These are phyloP conservation scores for Mycena venus DNA, from an alignment of 768 basidiomycete species.

Conservation along the genomic window DNA sequence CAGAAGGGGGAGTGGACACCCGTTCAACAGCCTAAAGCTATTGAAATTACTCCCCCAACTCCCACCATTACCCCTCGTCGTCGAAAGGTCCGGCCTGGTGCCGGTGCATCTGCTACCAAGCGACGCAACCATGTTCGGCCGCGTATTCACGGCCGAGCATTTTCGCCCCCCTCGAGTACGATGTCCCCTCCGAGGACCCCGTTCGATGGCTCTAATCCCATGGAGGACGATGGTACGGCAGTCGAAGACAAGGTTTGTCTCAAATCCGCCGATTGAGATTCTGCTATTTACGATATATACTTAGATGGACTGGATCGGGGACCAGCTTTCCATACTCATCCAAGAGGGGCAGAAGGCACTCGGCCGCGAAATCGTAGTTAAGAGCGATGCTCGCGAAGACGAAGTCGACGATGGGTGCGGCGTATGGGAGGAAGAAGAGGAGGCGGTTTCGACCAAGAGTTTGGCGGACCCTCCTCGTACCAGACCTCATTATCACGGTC, in stretches of 20 bases:
- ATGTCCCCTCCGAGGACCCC: slow-evolving; percentile 56
- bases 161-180: slow-evolving; percentile 44
- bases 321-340: slow-evolving; percentile 76
- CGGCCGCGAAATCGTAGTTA: slow-evolving; percentile 81
- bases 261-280: background rate
- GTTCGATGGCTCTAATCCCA: slow-evolving; percentile 48
- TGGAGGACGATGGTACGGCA: slow-evolving; percentile 47
- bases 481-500: slow-evolving; percentile 35
- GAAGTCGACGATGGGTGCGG: slow-evolving; percentile 83
- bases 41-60: slow-evolving; percentile 49
- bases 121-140: slow-evolving; percentile 45
- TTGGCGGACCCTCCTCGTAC: slow-evolving; percentile 28
- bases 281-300: background rate
- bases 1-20: slow-evolving; percentile 35
- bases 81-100: slow-evolving; percentile 51
- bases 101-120: slow-evolving; percentile 43
- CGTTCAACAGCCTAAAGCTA: slow-evolving; percentile 41
- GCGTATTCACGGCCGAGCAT: slow-evolving; percentile 32
- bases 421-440: slow-evolving; percentile 81
- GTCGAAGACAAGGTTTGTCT: slow-evolving; percentile 62
- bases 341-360: slow-evolving; percentile 85
- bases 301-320: slow-evolving; percentile 92
- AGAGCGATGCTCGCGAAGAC: slow-evolving; percentile 81
- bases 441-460: slow-evolving; percentile 34
- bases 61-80: slow-evolving; percentile 47